phyloP scores from a whole-genome alignment of 331 rosid species.

The Stylosanthes scabra region DNA sequence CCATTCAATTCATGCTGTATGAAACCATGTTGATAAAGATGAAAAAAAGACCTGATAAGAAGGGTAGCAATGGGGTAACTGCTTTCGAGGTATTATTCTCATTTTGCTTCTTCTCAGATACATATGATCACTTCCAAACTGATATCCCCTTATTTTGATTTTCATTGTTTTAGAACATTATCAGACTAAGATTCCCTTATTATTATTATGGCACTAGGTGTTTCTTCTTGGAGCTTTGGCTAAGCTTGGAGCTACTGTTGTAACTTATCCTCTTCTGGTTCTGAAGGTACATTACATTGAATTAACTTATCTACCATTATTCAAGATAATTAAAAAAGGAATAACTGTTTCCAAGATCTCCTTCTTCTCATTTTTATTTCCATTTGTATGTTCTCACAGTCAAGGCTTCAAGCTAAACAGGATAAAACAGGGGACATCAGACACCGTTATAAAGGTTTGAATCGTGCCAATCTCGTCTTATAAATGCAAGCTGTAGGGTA shows the following conservation, averaged over 20 bases:
- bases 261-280: conserved; percentile 93
- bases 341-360: conserved; percentile 22
- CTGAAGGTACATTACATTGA: conserved; percentile 64
- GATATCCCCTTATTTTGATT: conserved; percentile 20
- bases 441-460: conserved; percentile 79
- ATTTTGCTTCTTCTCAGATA: no score
- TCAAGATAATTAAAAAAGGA: neutral
- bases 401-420: conserved; percentile 96
- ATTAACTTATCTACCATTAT: no score
- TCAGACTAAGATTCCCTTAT: conserved; percentile 39
- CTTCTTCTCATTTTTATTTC: conserved; percentile 29
- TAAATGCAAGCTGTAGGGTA: neutral
- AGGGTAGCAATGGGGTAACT: conserved; percentile 58
- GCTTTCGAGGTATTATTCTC: conserved; percentile 80
- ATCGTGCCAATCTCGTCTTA: conserved; percentile 26
- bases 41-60: conserved; percentile 65
- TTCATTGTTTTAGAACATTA: conserved; percentile 13
- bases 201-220: conserved; percentile 49
- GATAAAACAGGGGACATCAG: conserved; percentile 70
- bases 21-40: conserved; percentile 81
- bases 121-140: no score
- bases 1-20: conserved; percentile 95
- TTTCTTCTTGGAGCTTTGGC: conserved; percentile 96
- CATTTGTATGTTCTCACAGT: conserved; percentile 60
- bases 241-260: conserved; percentile 94